A percentile compares a stretch with the other conserved stretches of the same genome.
phyloP scores from a whole-genome alignment of 2,329 filamentous ascomycete species.

The Thelonectria blattea region DNA sequence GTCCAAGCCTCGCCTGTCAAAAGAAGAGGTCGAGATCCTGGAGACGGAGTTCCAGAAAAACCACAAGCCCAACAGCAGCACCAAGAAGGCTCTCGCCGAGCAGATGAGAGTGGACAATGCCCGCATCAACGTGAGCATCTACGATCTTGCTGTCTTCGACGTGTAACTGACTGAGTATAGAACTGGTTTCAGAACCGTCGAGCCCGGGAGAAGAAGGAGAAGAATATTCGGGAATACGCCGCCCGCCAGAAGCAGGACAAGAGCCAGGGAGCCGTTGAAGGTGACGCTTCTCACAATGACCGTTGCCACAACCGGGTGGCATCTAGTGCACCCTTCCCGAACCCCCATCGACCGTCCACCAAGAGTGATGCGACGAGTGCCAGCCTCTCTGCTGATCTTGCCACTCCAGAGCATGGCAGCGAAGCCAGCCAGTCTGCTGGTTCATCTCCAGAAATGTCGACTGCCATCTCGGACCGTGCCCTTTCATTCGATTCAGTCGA shows the following conservation, averaged over 20 bases:
- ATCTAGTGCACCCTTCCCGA: slow-evolving; percentile 50
- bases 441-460: slow-evolving; percentile 32
- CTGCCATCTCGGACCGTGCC: slow-evolving; percentile 29
- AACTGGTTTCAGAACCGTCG: slow-evolving; percentile 74
- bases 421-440: slow-evolving; percentile 38
- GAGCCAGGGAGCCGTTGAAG: slow-evolving; percentile 37
- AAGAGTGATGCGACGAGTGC: slow-evolving; percentile 14
- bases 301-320: slow-evolving; percentile 47
- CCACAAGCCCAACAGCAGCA: slow-evolving; percentile 67
- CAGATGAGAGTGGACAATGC: slow-evolving; percentile 67
- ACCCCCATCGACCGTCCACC: slow-evolving; percentile 30
- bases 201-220: slow-evolving; percentile 69
- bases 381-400: slow-evolving; percentile 10
- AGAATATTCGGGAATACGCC: slow-evolving; percentile 54
- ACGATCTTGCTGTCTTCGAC: background rate
- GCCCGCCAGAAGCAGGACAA: slow-evolving; percentile 47
- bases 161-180: slow-evolving; percentile 49
- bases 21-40: slow-evolving; percentile 64
- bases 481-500: slow-evolving; percentile 15
- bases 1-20: slow-evolving; percentile 61
- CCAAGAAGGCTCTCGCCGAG: slow-evolving; percentile 66
- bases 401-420: slow-evolving; percentile 35
- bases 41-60: slow-evolving; percentile 69
- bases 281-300: slow-evolving; percentile 38
- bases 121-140: slow-evolving; percentile 63